Evolutionary conservation across 176 grass and related monocot genomes (phyloP).

Genomic region (Oryza glaberrima): DNA sequence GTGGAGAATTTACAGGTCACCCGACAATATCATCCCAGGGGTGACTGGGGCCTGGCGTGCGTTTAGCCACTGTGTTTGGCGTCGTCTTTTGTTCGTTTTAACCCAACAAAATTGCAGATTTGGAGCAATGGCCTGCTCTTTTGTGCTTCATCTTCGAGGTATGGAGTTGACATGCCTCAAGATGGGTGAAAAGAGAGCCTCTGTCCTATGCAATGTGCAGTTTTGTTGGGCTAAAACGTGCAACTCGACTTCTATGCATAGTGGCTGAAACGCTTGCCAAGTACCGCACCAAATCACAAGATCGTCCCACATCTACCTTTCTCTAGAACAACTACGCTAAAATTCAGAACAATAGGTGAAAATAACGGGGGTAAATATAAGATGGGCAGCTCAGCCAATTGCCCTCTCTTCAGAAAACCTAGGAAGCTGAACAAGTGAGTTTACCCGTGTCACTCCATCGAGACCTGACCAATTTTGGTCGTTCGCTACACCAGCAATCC

Average conservation of each 20-base stretch:
- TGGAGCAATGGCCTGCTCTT: not conserved
- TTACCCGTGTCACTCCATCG: slow-evolving; percentile 89
- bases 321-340: slow-evolving; percentile 48
- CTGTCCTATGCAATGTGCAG: slow-evolving; percentile 12
- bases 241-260: not conserved
- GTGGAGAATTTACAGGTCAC: slow-evolving; percentile 55
- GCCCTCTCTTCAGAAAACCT: slow-evolving; percentile 82
- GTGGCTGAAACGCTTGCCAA: not conserved
- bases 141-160: slow-evolving; percentile 8
- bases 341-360: slow-evolving; percentile 23
- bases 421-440: slow-evolving; percentile 90
- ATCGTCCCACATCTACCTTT: slow-evolving; percentile 35
- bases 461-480: slow-evolving; percentile 79
- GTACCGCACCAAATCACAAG: slow-evolving; percentile 37
- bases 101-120: slow-evolving; percentile 39
- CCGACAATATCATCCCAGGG: slow-evolving; percentile 44
- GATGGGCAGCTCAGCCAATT: slow-evolving; percentile 44
- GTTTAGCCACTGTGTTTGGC: not conserved
- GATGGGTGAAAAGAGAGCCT: not conserved
- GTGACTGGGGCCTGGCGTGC: slow-evolving; percentile 25
- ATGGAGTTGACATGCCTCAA: not conserved
- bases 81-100: slow-evolving; percentile 24
- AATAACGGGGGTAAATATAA: slow-evolving; percentile 33
- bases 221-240: slow-evolving; percentile 26
- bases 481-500: slow-evolving; percentile 20